Evolutionary conservation across 306 rosid genomes (phyloP), one percentile per base, ranked within the genome.

Genomic region (Benincasa hispida): DNA sequence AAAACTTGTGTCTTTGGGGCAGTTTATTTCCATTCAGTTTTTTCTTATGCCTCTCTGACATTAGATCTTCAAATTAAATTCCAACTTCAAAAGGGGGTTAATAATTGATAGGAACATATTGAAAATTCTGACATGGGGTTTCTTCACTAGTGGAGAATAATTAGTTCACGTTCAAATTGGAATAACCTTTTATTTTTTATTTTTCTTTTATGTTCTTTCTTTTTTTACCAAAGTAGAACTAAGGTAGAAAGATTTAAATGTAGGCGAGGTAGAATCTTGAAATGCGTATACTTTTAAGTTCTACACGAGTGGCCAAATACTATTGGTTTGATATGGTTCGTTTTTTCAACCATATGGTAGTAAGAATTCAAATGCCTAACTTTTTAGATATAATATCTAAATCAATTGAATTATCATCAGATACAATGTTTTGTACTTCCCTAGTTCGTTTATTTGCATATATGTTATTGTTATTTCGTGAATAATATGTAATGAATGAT

Each of bases 31-130:
- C 56, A 22, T 68, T 66, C 75, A 70, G 39, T 70, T 70, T 70
- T 70, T 70, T 27, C 75, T 48, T 8, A 25, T 70, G 18, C 25
- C 25, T 72, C 39, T 70, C 58, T 72, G 25, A 72, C 59, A 48
- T 72, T 72, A 22, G 76, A 70, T 47, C 76, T 70, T 70, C 59
- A 72, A 47, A 48, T 15, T 72, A 47, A 72, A 72, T 72, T 72
- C 57, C 18, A 45, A 72, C 57, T 48, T 72, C 17, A 72, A 72
- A 48, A 72, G 76, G 59, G 75, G 76, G 1, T 25, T 45, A 72
- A 45, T 72, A 45, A 72, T 72, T 68, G 35, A 68, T 41, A 24
- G 56, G 74, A 68, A 68, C 55, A 42, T 42, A 42, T 68, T 22
- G 74, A 42, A 68, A 41, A 42, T 42, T 42, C 34, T 68, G 56